These are phyloP conservation scores for Panicum virgatum DNA, from an alignment of 202 grass and related monocot species.

Conservation along the genomic window DNA sequence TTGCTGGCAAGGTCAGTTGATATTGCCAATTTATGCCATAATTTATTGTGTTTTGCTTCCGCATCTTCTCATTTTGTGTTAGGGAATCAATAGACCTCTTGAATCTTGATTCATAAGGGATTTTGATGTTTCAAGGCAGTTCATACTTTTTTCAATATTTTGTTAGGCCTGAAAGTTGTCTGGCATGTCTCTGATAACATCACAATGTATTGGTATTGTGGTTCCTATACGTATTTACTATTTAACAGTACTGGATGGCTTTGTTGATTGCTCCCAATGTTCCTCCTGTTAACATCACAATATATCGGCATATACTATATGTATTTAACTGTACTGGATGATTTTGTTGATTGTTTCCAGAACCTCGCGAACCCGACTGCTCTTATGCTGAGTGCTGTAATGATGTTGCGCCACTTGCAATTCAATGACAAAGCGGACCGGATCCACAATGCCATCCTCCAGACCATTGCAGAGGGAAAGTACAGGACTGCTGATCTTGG, in stretches of 20 bases:
- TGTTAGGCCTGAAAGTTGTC: not conserved
- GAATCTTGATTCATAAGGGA: conserved; percentile 2
- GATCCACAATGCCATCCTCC: conserved; percentile 85
- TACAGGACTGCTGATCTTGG: conserved; percentile 84
- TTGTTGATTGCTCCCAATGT: conserved; percentile 38
- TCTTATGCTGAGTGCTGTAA: conserved; percentile 87
- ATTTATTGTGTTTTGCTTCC: not conserved
- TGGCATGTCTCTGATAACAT: conserved; percentile 2
- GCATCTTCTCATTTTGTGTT: not conserved
- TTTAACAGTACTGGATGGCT: not conserved
- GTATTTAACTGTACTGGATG: not conserved
- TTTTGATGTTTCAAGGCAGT: not conserved
- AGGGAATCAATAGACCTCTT: not conserved
- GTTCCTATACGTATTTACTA: not conserved
- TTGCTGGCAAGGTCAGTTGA: conserved; percentile 77
- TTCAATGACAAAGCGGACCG: conserved; percentile 75
- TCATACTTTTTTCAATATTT: not conserved
- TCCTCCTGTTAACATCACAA: not conserved
- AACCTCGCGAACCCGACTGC: conserved; percentile 94
- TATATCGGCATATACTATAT: not conserved
- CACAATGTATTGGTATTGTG: not conserved
- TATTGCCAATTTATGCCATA: no score
- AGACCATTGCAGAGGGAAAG: conserved; percentile 76
- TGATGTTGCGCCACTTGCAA: conserved; percentile 91
- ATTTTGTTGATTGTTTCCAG: conserved; percentile 45